A percentile compares a stretch with the other conserved stretches of the same genome.
phyloP scores from a whole-genome alignment of 2,329 filamentous ascomycete genomes.

The Thelonectria discophora region DNA sequence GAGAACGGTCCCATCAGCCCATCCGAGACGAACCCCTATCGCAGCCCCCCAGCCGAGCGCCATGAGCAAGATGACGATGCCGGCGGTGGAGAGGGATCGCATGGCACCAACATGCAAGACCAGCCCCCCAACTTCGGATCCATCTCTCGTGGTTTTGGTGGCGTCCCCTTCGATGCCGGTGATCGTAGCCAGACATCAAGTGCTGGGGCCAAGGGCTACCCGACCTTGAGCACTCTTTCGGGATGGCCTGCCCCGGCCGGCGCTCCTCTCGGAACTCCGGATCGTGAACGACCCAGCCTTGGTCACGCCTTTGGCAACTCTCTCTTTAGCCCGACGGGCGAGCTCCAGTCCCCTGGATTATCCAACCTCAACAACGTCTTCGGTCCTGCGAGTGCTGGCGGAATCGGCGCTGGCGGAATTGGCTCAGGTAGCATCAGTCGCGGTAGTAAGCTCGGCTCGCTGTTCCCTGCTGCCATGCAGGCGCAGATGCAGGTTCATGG shows the following conservation, averaged over 20 bases:
- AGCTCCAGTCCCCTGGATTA: constrained; percentile 79
- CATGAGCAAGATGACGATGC: constrained; percentile 71
- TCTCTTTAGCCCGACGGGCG: constrained; percentile 79
- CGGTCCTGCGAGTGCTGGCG: constrained; percentile 65
- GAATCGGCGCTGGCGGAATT: constrained; percentile 64
- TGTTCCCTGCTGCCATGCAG: constrained; percentile 91
- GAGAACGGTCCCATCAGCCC: constrained; percentile 82
- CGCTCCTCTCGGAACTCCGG: constrained; percentile 72
- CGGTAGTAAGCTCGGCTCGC: constrained; percentile 82
- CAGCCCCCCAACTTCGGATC: constrained; percentile 62
- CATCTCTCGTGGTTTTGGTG: constrained; percentile 60
- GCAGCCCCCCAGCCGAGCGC: constrained; percentile 83
- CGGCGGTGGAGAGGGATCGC: constrained; percentile 56
- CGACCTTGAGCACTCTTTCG: constrained; percentile 65
- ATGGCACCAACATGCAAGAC: constrained; percentile 53
- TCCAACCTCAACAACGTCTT: constrained; percentile 76
- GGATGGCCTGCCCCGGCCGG: constrained; percentile 68
- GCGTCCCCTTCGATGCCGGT: constrained; percentile 71
- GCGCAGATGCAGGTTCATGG: constrained; percentile 79
- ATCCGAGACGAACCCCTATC: constrained; percentile 95
- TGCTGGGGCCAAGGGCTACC: constrained; percentile 79
- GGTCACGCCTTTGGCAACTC: constrained; percentile 77
- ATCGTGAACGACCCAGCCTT: constrained; percentile 67
- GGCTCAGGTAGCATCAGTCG: constrained; percentile 75
- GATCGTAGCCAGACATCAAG: constrained; percentile 95